Conservation (phyloP, 176 grass and related monocot species). For the Oryza australiensis region DNA sequence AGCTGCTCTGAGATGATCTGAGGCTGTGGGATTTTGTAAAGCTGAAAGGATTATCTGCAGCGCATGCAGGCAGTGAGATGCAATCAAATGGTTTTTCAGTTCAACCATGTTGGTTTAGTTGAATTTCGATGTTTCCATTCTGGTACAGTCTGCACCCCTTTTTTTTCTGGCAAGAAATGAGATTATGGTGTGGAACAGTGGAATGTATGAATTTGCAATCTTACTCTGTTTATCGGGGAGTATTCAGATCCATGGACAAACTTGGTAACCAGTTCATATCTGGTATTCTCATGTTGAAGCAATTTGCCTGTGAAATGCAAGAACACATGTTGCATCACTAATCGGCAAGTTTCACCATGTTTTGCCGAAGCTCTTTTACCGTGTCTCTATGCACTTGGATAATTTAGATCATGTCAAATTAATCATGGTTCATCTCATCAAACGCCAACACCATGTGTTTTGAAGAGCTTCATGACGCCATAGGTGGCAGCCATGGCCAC, state of each 20-base stretch:
- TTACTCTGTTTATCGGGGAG: not conserved
- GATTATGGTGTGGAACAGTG: not conserved
- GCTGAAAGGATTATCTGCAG: slow-evolving; percentile 21
- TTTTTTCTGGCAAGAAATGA: not conserved
- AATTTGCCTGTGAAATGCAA: too few relatives aligned
- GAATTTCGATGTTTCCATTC: not conserved
- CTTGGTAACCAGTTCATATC: too few relatives aligned
- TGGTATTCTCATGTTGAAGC: too few relatives aligned
- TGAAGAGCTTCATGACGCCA: slow-evolving; percentile 63
- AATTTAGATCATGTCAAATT: not conserved
- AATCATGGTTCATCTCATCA: slow-evolving; percentile 10
- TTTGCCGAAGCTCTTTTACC: too few relatives aligned
- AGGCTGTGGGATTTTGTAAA: slow-evolving; percentile 42
- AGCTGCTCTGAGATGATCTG: slow-evolving; percentile 44
- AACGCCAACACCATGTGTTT: slow-evolving; percentile 2
- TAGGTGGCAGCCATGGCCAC: slow-evolving; percentile 66
- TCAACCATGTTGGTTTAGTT: not conserved
- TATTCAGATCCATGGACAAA: not conserved
- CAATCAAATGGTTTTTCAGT: slow-evolving; percentile 3
- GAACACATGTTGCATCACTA: too few relatives aligned
- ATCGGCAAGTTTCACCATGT: too few relatives aligned
- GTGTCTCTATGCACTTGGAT: not conserved
- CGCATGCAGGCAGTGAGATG: not conserved
- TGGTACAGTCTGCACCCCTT: not conserved
- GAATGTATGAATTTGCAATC: not conserved